These are phyloP conservation scores for Pestalotiopsis sp. DNA, from an alignment of 2,329 filamentous ascomycete genomes.

Conservation along the genomic window DNA sequence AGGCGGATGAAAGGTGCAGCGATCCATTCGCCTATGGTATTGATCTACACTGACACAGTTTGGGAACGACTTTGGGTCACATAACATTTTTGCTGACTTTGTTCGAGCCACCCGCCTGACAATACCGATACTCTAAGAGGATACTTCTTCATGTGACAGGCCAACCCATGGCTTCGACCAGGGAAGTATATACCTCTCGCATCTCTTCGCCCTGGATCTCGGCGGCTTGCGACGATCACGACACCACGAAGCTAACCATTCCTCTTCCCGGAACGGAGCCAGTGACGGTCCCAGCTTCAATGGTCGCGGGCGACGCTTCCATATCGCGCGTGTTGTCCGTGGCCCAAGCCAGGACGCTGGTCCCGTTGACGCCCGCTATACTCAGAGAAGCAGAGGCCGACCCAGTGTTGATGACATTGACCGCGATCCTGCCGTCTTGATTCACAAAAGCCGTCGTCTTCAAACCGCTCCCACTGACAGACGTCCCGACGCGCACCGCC, in stretches of 20 bases:
- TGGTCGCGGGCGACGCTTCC: conserved; percentile 17
- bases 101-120: too few species aligned
- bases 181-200: not conserved
- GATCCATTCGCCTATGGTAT: too few species aligned
- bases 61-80: too few species aligned
- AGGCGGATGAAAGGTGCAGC: not conserved
- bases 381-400: conserved; percentile 29
- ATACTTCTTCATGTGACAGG: too few species aligned
- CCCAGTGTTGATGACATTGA: conserved; percentile 10
- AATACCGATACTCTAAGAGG: too few species aligned
- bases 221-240: conserved; percentile 12
- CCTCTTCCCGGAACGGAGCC: conserved; percentile 23
- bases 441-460: conserved; percentile 31
- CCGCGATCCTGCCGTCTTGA: conserved; percentile 31
- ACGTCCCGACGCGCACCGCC: conserved; percentile 27
- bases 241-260: conserved; percentile 18
- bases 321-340: conserved; percentile 36
- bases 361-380: conserved; percentile 30
- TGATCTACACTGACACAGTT: too few species aligned
- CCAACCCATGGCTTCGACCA: not conserved
- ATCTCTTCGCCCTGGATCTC: not conserved
- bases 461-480: conserved; percentile 18
- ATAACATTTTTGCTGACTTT: too few species aligned
- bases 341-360: conserved; percentile 34
- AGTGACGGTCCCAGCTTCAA: conserved; percentile 21